Evolutionary conservation across 1,139 yeast species (phyloP).

Genomic region (Hemisphaericaspora xylofermentans): DNA sequence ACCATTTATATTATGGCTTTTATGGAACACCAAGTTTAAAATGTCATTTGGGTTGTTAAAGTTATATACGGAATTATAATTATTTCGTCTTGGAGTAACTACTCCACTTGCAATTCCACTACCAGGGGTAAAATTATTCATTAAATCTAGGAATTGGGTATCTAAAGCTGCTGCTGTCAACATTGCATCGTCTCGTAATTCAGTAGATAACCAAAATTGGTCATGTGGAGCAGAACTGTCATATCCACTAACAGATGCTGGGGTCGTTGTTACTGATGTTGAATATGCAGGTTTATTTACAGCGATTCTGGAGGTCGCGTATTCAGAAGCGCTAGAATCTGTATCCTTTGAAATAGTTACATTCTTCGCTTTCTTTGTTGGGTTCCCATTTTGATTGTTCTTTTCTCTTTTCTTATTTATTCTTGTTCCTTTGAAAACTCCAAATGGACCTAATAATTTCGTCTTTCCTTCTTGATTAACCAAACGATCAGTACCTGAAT

Average conservation of each 20-base stretch:
- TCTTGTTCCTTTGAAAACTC: slow-evolving; percentile 51
- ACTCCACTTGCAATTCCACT: slow-evolving; percentile 4
- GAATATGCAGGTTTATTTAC: neutral
- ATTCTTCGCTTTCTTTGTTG: neutral
- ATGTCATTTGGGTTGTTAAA: slow-evolving; percentile 26
- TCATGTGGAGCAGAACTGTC: slow-evolving; percentile 26
- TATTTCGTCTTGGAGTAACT: slow-evolving; percentile 10
- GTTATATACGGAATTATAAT: slow-evolving; percentile 9
- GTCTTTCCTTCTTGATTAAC: slow-evolving; percentile 45
- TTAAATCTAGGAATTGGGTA: slow-evolving; percentile 55
- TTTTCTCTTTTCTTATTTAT: slow-evolving; percentile 5
- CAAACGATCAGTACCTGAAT: slow-evolving; percentile 43
- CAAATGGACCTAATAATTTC: slow-evolving; percentile 74
- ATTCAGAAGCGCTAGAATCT: neutral
- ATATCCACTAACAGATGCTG: slow-evolving; percentile 2
- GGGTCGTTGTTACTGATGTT: slow-evolving; percentile 4
- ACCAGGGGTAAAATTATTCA: slow-evolving; percentile 24
- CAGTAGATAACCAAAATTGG: slow-evolving; percentile 65
- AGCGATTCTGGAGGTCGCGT: slow-evolving; percentile 1
- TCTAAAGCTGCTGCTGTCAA: slow-evolving; percentile 72
- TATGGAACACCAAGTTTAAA: slow-evolving; percentile 53
- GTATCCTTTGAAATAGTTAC: neutral
- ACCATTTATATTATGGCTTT: slow-evolving; percentile 24
- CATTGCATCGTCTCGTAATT: slow-evolving; percentile 67
- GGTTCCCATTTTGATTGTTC: slow-evolving; percentile 2